A percentile compares a stretch with the other conserved stretches of the same genome.
Evolutionary conservation across 163 green algal species (phyloP).

Genomic region (Volvox carteri): DNA sequence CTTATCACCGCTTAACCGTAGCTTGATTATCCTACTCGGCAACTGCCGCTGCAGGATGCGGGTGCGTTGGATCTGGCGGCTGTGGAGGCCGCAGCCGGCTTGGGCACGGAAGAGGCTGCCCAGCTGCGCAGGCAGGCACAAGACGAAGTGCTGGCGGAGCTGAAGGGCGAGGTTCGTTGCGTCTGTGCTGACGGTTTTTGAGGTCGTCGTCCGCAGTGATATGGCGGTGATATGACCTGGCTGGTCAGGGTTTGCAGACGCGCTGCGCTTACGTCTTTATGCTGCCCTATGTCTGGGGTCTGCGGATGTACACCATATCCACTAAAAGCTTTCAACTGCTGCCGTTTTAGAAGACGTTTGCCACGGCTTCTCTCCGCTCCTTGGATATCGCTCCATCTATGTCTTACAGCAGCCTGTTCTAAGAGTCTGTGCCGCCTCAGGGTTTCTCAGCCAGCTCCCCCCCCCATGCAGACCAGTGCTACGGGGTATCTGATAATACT

Average conservation of each 20-base stretch:
- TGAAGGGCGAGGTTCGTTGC: conserved; percentile 24
- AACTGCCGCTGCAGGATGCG: conserved; percentile 6
- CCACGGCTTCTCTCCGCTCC: no score
- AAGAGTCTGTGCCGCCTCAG: not conserved
- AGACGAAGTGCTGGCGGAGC: conserved; percentile 37
- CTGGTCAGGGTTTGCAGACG: not conserved
- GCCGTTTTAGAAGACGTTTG: not conserved
- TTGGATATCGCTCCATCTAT: no score
- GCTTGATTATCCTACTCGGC: no score
- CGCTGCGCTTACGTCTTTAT: not conserved
- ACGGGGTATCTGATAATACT: not conserved
- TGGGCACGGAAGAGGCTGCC: conserved; percentile 13
- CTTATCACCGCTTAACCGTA: no score
- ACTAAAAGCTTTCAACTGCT: not conserved
- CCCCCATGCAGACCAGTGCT: no score
- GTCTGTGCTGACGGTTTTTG: not conserved
- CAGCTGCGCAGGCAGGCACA: conserved; percentile 21
- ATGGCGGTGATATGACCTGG: not conserved
- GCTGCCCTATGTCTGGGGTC: not conserved
- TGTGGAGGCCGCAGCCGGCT: not conserved
- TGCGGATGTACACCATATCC: no score
- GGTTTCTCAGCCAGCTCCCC: not conserved
- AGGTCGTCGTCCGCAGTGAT: not conserved
- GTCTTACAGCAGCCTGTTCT: no score
- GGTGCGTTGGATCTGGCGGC: not conserved